Base-by-base conservation (phyloP, 306 rosid genomes). In the Lagenaria siceraria region DNA sequence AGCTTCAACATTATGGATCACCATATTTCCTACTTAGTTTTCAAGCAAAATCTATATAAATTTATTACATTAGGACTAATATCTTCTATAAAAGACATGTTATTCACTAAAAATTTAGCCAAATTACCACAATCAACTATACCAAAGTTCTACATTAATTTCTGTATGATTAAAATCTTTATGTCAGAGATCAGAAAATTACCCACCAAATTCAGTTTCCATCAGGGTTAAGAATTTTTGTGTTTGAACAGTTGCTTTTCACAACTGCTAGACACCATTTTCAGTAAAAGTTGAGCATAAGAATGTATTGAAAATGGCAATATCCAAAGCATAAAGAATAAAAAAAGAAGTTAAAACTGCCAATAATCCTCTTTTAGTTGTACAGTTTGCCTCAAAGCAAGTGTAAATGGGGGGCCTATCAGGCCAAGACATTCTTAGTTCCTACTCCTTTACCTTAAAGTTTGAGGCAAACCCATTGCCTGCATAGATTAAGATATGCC, bases 401-500 rank as follows among this genome's bases (percentile, higher is more conserved):
- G 87, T 54, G 87, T 24, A 65, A 86, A 87, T 83, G 93, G 97
- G 93, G 97, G 96, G 75, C 92, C 55, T 46, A 51, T 51, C n/a
- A 18, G 1, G 8, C 8, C 89, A 82, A 78, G 60, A 59, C 51
- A 89, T 81, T 84, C 97, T 90, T 95, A 79, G 78, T 78, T 88
- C 90, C 79, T 86, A 92, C 96, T 95, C 91, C 51, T 86, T 15
- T 69, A 83, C 80, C 82, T 85, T 80, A 66, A 77, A 77, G 84
- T 69, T 8, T 85, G 98, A 95, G 89, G 77, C 87, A 62, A 80
- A 89, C 97, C 77, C 81, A 64, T 83, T 76, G 93, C 84, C 98
- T 82, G 87, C 83, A 89, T 59, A 84, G 98, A 95, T 78, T 87
- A 80, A 85, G 99, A 95, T 85, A 87, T 92, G 60, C 75, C 89